Percentiles rank a stretch among this genome's conserved stretches.
Conservation (phyloP, 225 moss, liverwort and hornwort species). For the Pseudoscleropodium purum region DNA sequence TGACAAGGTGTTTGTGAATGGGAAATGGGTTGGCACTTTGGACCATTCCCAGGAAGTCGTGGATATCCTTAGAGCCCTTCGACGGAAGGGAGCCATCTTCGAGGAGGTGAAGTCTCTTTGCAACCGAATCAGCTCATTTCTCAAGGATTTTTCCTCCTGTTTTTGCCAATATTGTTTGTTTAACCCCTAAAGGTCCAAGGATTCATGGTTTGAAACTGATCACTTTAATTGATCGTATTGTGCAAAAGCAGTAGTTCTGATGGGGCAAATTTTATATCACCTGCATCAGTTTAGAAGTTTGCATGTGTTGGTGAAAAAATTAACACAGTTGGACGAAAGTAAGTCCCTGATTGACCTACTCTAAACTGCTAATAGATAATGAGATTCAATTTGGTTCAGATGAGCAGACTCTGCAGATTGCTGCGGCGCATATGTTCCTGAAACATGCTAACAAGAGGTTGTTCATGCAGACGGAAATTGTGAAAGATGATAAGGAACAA, state of each 20-base stretch:
- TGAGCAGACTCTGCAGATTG: background rate
- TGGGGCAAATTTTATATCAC: background rate
- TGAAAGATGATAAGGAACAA: slow-evolving; percentile 29
- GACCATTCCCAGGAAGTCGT: slow-evolving; percentile 35
- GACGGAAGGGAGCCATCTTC: slow-evolving; percentile 16
- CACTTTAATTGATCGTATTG: background rate
- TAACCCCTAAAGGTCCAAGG: background rate
- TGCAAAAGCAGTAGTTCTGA: background rate
- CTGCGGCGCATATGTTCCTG: background rate
- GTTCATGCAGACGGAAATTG: slow-evolving; percentile 56
- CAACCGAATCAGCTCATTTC: background rate
- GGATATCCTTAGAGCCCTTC: slow-evolving; percentile 18
- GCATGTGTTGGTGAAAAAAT: background rate
- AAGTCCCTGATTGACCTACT: background rate
- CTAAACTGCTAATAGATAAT: background rate
- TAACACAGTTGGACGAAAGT: background rate
- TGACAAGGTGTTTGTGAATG: slow-evolving; percentile 71
- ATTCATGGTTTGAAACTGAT: background rate
- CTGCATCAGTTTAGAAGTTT: background rate
- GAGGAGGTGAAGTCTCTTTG: slow-evolving; percentile 21
- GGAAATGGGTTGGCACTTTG: slow-evolving; percentile 65
- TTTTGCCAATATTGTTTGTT: background rate
- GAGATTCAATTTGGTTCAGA: background rate
- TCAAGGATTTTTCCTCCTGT: background rate
- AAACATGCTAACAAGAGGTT: background rate